Evolutionary conservation across 768 basidiomycete species (phyloP), one percentile per base, ranked within the genome.

Genomic region (Leucogyrophana mollusca): DNA sequence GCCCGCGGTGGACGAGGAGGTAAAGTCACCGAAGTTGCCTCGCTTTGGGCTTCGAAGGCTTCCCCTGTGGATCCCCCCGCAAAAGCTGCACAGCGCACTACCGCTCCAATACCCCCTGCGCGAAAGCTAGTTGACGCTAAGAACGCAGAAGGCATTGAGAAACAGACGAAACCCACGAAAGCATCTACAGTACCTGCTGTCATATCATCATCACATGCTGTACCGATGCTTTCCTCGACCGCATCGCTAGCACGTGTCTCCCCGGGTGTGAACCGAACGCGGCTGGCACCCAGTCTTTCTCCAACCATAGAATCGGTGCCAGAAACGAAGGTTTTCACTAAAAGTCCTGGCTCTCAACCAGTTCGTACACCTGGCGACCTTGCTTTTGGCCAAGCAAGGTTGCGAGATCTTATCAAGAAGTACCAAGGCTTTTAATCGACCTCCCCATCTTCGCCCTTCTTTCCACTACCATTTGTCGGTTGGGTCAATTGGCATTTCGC

Each of bases 391-490:
- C 83, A 90, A 64, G 87, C 87, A 11, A 72, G 83, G 49, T 65
- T 90, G 54, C 71, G 86, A 46, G 87, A 90, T 65, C 69, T 90
- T 51, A 90, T 90, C 61, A 85, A 82, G 77, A 86, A 88, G 57
- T 91, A 90, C 60, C 88, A 91, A 65, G 70, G 72, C 24, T 64
- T 18, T 7, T 32, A 20, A n/a, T 24, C 7, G 16, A 16, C 16
- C 6, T 37, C 35, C 6, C n/a, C 8, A 37, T 37, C n/a, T 37
- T 16, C 20, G 9, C 7, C n/a, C 16, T 8, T 37, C 35, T 37
- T 37, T 37, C 16, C 35, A 21, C 6, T 37, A 9, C 13, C 27
- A 7, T 30, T 6, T 13, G 27, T 30, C 6, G 27, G 27, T 30
- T 30, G 27, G 6, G 6, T 13, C 27, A 6, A 13, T 7, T 30